Evolutionary conservation across 208 protist species (phyloP).

Genomic region (Trypanosoma brucei): DNA sequence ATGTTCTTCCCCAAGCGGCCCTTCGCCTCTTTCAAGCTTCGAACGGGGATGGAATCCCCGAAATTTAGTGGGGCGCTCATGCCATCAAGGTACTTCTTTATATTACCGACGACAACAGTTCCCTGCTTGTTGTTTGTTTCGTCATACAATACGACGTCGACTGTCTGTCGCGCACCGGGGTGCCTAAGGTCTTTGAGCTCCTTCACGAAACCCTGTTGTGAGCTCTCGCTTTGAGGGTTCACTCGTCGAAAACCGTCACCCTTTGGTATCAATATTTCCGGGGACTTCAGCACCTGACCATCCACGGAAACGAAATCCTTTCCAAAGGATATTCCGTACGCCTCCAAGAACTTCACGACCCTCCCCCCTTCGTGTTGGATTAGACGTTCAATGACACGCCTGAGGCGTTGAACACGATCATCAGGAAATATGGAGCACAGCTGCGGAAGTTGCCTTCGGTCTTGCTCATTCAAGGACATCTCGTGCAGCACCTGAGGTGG

Average conservation of each 20-base stretch:
- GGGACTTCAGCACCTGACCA: slow-evolving; percentile 33
- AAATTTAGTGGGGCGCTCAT: slow-evolving; percentile 17
- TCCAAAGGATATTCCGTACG: slow-evolving; percentile 38
- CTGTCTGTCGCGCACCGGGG: slow-evolving; percentile 12
- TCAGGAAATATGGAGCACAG: slow-evolving; percentile 54
- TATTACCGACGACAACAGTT: slow-evolving; percentile 4
- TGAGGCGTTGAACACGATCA: slow-evolving; percentile 28
- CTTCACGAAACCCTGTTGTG: slow-evolving; percentile 46
- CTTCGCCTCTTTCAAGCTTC: slow-evolving; percentile 5
- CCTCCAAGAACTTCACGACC: slow-evolving; percentile 23
- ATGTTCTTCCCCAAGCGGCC: slow-evolving; percentile 12
- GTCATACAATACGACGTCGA: slow-evolving; percentile 31
- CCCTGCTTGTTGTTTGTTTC: slow-evolving; percentile 12
- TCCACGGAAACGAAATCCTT: slow-evolving; percentile 14
- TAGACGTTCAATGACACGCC: slow-evolving; percentile 21
- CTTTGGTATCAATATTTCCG: slow-evolving; percentile 41
- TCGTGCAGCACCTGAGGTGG: slow-evolving; percentile 43
- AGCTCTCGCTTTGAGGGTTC: slow-evolving; percentile 18
- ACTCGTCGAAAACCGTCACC: slow-evolving; percentile 21
- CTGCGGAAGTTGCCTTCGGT: slow-evolving; percentile 31
- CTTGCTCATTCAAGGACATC: slow-evolving; percentile 24
- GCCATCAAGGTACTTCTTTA: slow-evolving; percentile 34
- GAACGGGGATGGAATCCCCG: slow-evolving; percentile 7
- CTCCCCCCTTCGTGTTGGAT: slow-evolving; percentile 5
- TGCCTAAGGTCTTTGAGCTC: slow-evolving; percentile 22